Evolutionary conservation across 2,329 filamentous ascomycete species (phyloP), one percentile per base, ranked within the genome.

Genomic region (Aspergillus fumigatiaffinis): DNA sequence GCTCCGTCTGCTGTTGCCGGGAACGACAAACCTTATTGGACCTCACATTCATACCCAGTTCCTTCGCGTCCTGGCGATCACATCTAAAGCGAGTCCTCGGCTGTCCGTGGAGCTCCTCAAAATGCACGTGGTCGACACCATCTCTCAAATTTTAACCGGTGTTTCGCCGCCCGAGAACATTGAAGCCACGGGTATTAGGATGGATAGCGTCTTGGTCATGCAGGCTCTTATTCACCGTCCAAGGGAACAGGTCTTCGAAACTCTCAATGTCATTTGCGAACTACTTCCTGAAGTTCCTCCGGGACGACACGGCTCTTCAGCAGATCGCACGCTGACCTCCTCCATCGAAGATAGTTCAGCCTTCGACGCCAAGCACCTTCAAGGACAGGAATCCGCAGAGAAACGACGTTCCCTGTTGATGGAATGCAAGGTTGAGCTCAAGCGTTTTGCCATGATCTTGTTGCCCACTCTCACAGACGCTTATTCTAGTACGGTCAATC

Each of bases 181-280:
- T 85, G 41, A 74, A 17, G 68, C 66, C 46, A 68, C 68, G 1
- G 66, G 68, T 6, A 65, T 74, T 29, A 96, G 95, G 76, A 88
- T 97, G 62, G 93, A 97, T 74, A 96, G 92, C 69, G 93, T 97
- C 55, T 85, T 99, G 49, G 94, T 99, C 68, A 99, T 99, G 95
- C 94, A 99, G 77, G 92, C 95, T 41, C 82, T 99, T 61, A 96
- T 99, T 53, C 94, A 97, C 70, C 87, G 93, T 44, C 94, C 94
- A 6, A 87, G 92, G 56, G 95, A 99, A 65, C 94, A 99, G 75
- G 90, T 99, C 20, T 94, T 93, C 65, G 94, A 99, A 78, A 97
- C 95, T 1, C 83, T 99, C 61, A 97, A 97, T 71, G 92, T 99
- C 62, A 92, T 99, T 62, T 97, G 94, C 77, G 94, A 99, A 76